Evolutionary conservation across 73 alveolate genomes (phyloP), one percentile per base, ranked within the genome.

Genomic region (Tetrahymena borealis): DNA sequence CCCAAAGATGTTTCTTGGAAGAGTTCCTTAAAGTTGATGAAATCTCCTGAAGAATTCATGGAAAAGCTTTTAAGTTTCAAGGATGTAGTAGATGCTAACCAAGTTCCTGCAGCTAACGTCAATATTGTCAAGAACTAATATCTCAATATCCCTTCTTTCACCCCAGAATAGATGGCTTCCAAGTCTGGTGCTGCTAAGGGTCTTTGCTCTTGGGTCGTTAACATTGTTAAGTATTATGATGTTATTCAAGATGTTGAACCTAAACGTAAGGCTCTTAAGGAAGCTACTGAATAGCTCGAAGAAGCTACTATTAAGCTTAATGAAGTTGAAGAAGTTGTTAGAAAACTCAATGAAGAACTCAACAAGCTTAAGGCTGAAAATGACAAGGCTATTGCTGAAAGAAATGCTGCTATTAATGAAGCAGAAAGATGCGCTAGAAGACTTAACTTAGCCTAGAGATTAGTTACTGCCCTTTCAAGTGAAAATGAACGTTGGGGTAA

Each of bases 201-300:
- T 39, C 95, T 97, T 39, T 97, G 99, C 94, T 99, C 95, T 41
- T 97, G 99, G 99, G 98, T 97, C 91, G 94, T 96, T 91, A 98
- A 98, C 95, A 98, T 98, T 96, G 95, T 97, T 93, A 94, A 94
- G 96, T 99, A 98, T 97, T 99, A 98, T 94, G 99, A 98, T 94
- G 99, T 99, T 92, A 99, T 99, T 91, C 96, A 96, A 91, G 96
- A 98, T n/a, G 99, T 99, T 78, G 99, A 99, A 94, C 99, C 99
- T 31, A 99, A 98, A 98, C 97, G 99, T 38, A 95, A 97, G 40
- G 99, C 99, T 85, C 97, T 99, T 94, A 97, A 97, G 94, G 99
- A 97, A 79, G 99, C 99, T 42, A 96, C 97, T 20, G 93, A 94
- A 39, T 98, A 98, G 95, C 97, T 98, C 39, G 98, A 95, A 78